phyloP scores from a whole-genome alignment of 371 early-diverging fungal species.

The Massospora cicadina region DNA sequence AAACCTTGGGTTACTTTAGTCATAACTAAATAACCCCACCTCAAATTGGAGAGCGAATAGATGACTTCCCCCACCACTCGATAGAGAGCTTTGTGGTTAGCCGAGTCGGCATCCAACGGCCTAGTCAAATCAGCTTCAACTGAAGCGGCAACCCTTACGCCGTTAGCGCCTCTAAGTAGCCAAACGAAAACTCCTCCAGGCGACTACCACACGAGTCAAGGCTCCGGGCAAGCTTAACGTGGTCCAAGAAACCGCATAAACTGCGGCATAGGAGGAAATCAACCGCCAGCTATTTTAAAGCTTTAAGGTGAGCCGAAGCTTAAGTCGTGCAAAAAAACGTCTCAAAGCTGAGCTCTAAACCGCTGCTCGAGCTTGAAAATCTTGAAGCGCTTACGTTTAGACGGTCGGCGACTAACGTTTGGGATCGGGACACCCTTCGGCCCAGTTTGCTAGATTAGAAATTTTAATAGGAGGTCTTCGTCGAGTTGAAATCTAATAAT shows the following conservation, averaged over 20 bases:
- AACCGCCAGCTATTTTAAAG: background rate
- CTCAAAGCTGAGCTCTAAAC: too few relatives aligned
- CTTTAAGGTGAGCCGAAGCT: too few relatives aligned
- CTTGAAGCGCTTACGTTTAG: background rate
- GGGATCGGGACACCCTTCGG: background rate
- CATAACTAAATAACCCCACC: constrained; percentile 17
- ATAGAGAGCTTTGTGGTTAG: constrained; percentile 72
- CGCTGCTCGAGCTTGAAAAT: background rate
- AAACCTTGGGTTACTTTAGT: constrained; percentile 28
- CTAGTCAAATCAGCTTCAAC: constrained; percentile 17
- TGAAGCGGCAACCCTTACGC: background rate
- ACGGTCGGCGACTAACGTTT: background rate
- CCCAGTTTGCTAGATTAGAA: too few relatives aligned
- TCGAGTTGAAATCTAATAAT: too few relatives aligned
- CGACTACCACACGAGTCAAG: background rate
- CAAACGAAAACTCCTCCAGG: constrained; percentile 5
- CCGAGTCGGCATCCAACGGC: constrained; percentile 50
- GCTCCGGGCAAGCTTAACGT: background rate
- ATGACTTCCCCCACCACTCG: constrained; percentile 75
- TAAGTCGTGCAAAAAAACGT: too few relatives aligned
- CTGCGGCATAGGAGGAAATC: background rate
- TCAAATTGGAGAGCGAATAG: constrained; percentile 67
- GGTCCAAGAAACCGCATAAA: background rate
- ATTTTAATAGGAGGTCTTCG: too few relatives aligned
- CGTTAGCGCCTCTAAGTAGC: background rate